A percentile compares a stretch with the other conserved stretches of the same genome.
Conservation (phyloP, 768 basidiomycete genomes). For the Neoboletus subvelutipes region DNA sequence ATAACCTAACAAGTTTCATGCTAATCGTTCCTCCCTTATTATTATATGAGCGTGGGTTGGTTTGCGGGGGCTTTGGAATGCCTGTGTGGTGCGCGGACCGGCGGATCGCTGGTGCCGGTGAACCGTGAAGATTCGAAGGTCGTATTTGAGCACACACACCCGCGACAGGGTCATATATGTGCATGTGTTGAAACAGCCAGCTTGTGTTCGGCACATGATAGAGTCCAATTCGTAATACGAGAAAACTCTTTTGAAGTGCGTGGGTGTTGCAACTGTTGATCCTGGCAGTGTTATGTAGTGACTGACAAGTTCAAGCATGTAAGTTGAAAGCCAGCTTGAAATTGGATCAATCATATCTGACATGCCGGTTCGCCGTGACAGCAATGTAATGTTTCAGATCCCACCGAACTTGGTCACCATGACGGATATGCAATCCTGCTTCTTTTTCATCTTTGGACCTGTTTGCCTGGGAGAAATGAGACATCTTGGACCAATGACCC, state of each 20-base stretch:
- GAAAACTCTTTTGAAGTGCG: not conserved
- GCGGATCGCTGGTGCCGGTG: conserved; percentile 1
- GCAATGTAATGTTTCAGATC: too few species aligned
- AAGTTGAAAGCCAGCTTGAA: too few species aligned
- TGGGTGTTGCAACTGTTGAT: not conserved
- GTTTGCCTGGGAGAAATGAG: not conserved
- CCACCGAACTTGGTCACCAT: too few species aligned
- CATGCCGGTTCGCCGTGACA: too few species aligned
- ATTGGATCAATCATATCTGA: too few species aligned
- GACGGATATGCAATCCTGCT: too few species aligned
- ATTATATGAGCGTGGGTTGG: not conserved
- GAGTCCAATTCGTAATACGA: not conserved
- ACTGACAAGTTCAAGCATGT: too few species aligned
- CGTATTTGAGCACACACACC: not conserved
- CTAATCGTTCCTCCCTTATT: not conserved
- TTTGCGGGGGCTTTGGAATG: not conserved
- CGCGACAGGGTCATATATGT: not conserved
- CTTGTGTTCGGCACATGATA: not conserved
- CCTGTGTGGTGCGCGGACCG: conserved; percentile 1
- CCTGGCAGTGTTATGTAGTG: too few species aligned
- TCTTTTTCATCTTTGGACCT: not conserved
- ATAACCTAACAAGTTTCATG: not conserved
- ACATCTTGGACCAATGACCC: not conserved
- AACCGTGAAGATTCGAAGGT: not conserved
- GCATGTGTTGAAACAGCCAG: not conserved